Base-by-base conservation (phyloP, 805 yeast species). In the Kregervanrija pseudodelftensis region DNA sequence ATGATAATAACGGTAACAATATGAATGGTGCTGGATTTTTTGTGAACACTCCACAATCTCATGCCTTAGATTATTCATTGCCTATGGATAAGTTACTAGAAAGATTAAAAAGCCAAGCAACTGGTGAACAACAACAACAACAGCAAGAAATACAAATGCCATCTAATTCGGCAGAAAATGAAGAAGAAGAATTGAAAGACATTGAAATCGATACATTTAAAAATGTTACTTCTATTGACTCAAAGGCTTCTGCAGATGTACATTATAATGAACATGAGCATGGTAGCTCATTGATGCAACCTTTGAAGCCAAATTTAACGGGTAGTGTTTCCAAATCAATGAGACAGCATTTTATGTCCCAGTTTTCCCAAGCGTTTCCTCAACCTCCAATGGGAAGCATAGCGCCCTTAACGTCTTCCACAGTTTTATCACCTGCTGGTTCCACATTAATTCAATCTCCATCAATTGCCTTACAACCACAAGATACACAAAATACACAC, bases 61-160 rank as follows among this genome's bases (percentile, higher is more conserved):
- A 48, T 12, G 41, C 60, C 28, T 52, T 83, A 28, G 91, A 85
- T 57, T 66, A 74, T 42, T 72, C 84, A 1, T 64, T 85, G 15
- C 90, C 93, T 7, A 85, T 85, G 95, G 86, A 82, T 55, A 87
- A 85, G 57, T 60, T 85, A 30, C 54, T 85, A 37, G 66, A 67
- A 43, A 70, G 69, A 44, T 60, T 79, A 52, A 66, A 68, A 13
- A 53, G 61, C 37, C 53, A 52, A 14, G 43, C 41, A 14, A 39
- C 48, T 4, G 49, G 42, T 11, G n/a, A 8, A 11, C 36, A 33
- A 28, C 44, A 42, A 8, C 30, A 41, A n/a, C 35, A 41, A 13
- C 42, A 22, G 15, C 47, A 36, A 32, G 44, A 15, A 37, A 33
- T 36, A 39, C 38, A 30, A 36, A 55, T 47, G 13, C 62, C 60